Evolutionary conservation across 352 stramenopile genomes (phyloP).

Genomic region (Globisporangium takayamanum): DNA sequence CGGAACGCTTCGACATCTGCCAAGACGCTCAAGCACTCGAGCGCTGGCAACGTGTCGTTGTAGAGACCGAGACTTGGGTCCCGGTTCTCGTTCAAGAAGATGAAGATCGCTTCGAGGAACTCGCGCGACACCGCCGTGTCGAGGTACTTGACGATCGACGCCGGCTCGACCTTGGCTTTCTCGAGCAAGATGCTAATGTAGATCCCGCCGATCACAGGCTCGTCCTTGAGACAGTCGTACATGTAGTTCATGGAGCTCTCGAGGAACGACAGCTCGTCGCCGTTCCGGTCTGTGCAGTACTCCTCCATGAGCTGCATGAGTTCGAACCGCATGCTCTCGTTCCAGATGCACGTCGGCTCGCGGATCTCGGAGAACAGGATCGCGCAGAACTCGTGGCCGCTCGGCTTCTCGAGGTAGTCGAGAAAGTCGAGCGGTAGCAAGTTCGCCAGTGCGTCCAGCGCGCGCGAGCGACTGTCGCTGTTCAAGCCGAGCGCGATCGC

Average conservation of each 20-base stretch:
- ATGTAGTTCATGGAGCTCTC: slow-evolving; percentile 69
- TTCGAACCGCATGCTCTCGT: slow-evolving; percentile 49
- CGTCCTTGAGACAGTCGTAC: slow-evolving; percentile 71
- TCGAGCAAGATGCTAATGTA: slow-evolving; percentile 66
- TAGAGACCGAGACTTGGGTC: slow-evolving; percentile 71
- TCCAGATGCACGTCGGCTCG: slow-evolving; percentile 76
- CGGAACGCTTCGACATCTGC: slow-evolving; percentile 56
- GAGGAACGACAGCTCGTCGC: slow-evolving; percentile 55
- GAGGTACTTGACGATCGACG: slow-evolving; percentile 41
- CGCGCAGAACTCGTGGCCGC: slow-evolving; percentile 65
- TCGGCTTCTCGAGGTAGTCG: slow-evolving; percentile 62
- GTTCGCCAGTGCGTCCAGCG: slow-evolving; percentile 55
- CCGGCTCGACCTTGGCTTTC: slow-evolving; percentile 31
- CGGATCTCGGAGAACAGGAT: slow-evolving; percentile 67
- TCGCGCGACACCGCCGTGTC: slow-evolving; percentile 45
- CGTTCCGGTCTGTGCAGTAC: slow-evolving; percentile 48
- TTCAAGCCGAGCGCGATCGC: slow-evolving; percentile 52
- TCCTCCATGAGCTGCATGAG: slow-evolving; percentile 72
- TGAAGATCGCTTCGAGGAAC: slow-evolving; percentile 61
- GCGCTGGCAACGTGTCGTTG: slow-evolving; percentile 60
- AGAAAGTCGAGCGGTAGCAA: slow-evolving; percentile 70
- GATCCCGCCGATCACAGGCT: slow-evolving; percentile 63
- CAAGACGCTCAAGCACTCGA: slow-evolving; percentile 67
- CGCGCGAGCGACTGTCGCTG: slow-evolving; percentile 42
- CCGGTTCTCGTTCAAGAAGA: slow-evolving; percentile 75